Percentiles rank a stretch among this genome's conserved stretches.
phyloP scores from a whole-genome alignment of 2,329 filamentous ascomycete genomes.

The Cladosporium halotolerans region DNA sequence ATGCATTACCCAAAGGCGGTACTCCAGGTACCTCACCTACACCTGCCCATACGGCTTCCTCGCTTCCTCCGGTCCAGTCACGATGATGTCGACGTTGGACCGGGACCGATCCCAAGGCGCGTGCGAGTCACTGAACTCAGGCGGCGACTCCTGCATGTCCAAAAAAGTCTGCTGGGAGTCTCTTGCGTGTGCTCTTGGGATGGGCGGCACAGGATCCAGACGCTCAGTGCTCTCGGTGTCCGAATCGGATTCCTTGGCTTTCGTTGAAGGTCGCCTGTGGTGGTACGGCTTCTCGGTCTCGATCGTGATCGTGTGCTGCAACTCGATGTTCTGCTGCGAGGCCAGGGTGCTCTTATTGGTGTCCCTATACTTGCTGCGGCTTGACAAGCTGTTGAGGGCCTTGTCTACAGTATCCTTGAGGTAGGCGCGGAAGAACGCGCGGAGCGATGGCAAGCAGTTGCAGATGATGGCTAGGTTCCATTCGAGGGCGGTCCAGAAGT shows the following conservation, averaged over 20 bases:
- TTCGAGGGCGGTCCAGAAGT: constrained; percentile 24
- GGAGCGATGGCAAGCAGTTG: constrained; percentile 24
- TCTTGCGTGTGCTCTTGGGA: not conserved
- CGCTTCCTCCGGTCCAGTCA: not conserved
- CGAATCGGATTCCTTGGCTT: not conserved
- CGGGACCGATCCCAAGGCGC: not conserved
- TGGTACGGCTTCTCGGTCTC: constrained; percentile 1
- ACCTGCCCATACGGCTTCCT: not conserved
- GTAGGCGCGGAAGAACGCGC: constrained; percentile 15
- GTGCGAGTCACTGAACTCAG: not conserved
- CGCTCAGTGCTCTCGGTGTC: not conserved
- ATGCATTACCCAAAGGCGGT: not conserved
- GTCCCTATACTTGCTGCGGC: constrained; percentile 9
- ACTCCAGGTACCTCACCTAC: not conserved
- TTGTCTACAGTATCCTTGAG: constrained; percentile 17
- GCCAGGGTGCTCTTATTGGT: not conserved
- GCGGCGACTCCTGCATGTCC: not conserved
- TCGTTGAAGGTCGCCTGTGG: not conserved
- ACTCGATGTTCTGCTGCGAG: constrained; percentile 3
- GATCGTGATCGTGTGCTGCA: constrained; percentile 4
- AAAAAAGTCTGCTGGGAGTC: not conserved
- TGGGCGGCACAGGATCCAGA: not conserved
- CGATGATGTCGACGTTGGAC: not conserved
- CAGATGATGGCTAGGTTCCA: constrained; percentile 24
- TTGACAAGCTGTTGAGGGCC: constrained; percentile 10